A percentile compares a stretch with the other conserved stretches of the same genome.
Evolutionary conservation across 306 rosid species (phyloP).

Genomic region (Cercis canadensis): DNA sequence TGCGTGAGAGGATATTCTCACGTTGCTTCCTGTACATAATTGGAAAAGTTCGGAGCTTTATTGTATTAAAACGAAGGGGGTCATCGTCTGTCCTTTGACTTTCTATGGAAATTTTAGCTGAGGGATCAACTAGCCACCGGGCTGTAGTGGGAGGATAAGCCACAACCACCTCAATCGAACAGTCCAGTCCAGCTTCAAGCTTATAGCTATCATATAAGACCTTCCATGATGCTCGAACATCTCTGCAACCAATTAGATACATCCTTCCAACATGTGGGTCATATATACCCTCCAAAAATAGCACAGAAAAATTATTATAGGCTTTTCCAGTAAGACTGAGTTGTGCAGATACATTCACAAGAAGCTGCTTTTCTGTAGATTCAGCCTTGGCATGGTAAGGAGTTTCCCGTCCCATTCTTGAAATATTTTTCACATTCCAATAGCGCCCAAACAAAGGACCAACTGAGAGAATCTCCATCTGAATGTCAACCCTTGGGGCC

Average conservation of each 20-base stretch:
- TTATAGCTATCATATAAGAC: constrained; percentile 66
- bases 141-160: constrained; percentile 85
- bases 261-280: constrained; percentile 80
- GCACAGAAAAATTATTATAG: constrained; percentile 58
- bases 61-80: constrained; percentile 56
- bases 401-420: constrained; percentile 48
- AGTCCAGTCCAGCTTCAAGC: constrained; percentile 87
- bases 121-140: constrained; percentile 80
- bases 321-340: constrained; percentile 63
- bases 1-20: constrained; percentile 76
- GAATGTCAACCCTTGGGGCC: constrained; percentile 52
- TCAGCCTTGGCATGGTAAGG: constrained; percentile 61
- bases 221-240: constrained; percentile 79
- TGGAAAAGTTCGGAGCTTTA: constrained; percentile 70
- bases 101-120: constrained; percentile 65
- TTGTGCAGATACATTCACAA: constrained; percentile 85
- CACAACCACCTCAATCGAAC: constrained; percentile 74
- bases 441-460: constrained; percentile 73
- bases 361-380: constrained; percentile 84
- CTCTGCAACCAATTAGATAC: constrained; percentile 93
- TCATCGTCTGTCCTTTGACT: constrained; percentile 80
- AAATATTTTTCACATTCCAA: constrained; percentile 57
- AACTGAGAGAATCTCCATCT: constrained; percentile 77
- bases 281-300: constrained; percentile 85
- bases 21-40: constrained; percentile 77